phyloP scores from a whole-genome alignment of 2,329 filamentous ascomycete species.

The Didymella pomorum region DNA sequence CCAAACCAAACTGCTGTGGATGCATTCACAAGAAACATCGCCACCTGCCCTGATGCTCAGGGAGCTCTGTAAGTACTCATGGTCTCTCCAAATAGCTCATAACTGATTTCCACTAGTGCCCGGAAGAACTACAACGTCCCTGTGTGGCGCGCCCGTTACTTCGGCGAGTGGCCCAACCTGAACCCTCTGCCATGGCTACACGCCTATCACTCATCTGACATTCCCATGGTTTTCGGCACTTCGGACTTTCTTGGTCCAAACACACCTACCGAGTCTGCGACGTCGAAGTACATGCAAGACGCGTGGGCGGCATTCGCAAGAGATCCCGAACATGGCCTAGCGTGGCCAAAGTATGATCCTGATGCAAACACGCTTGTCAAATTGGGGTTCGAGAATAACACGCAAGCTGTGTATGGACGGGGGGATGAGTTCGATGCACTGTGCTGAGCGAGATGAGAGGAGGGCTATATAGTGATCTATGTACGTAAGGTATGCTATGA shows the following conservation, averaged over 20 bases:
- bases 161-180: neutral
- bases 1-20: neutral
- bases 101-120: neutral
- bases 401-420: constrained; percentile 41
- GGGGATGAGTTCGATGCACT: constrained; percentile 33
- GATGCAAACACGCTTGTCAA: neutral
- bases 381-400: neutral
- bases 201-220: neutral
- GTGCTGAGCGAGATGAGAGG: constrained; percentile 12
- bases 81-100: too few relatives aligned
- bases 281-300: neutral
- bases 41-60: neutral
- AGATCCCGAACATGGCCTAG: neutral
- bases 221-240: neutral
- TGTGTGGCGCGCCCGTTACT: neutral
- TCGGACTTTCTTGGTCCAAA: neutral
- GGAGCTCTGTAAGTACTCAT: neutral
- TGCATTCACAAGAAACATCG: neutral
- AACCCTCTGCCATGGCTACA: neutral
- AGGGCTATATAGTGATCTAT: neutral
- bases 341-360: neutral
- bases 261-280: neutral
- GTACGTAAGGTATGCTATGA: neutral
- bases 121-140: neutral
- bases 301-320: neutral